Evolutionary conservation across 1,284 basidiomycete species (phyloP).

Genomic region (Ganoderma sinense): DNA sequence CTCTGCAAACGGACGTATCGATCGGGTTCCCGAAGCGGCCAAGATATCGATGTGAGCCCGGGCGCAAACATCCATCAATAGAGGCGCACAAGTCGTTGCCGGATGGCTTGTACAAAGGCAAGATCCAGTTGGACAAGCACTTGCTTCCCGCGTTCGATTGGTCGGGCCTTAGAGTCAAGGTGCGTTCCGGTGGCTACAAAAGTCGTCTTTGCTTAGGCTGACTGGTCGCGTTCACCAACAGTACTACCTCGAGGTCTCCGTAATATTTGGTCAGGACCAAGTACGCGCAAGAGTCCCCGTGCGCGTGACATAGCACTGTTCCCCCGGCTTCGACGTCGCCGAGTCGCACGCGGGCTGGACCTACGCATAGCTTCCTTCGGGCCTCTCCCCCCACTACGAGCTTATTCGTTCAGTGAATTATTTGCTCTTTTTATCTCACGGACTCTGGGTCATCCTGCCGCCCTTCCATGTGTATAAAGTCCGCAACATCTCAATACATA

Average conservation of each 20-base stretch:
- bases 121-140: slow-evolving; percentile 57
- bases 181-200: slow-evolving; percentile 39
- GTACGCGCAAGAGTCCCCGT: slow-evolving; percentile 66
- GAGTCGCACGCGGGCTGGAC: background rate
- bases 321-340: background rate
- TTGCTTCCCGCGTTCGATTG: slow-evolving; percentile 74
- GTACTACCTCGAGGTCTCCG: slow-evolving; percentile 77
- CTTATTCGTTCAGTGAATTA: background rate
- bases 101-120: slow-evolving; percentile 70
- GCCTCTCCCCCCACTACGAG: background rate
- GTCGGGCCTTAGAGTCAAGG: slow-evolving; percentile 71
- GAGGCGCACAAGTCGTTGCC: slow-evolving; percentile 58
- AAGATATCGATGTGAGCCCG: slow-evolving; percentile 46
- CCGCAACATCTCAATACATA: slow-evolving; percentile 5
- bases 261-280: slow-evolving; percentile 67
- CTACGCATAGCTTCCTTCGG: slow-evolving; percentile 7
- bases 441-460: background rate
- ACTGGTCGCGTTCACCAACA: slow-evolving; percentile 36
- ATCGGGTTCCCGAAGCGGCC: slow-evolving; percentile 77
- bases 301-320: slow-evolving; percentile 50
- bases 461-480: slow-evolving; percentile 16
- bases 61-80: slow-evolving; percentile 52
- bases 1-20: slow-evolving; percentile 58
- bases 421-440: slow-evolving; percentile 5
- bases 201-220: slow-evolving; percentile 5